Percentiles rank a stretch among this genome's conserved stretches.
These are phyloP conservation scores for Filosporella fistucella DNA, from an alignment of 495 filamentous ascomycete genomes.

Conservation along the genomic window DNA sequence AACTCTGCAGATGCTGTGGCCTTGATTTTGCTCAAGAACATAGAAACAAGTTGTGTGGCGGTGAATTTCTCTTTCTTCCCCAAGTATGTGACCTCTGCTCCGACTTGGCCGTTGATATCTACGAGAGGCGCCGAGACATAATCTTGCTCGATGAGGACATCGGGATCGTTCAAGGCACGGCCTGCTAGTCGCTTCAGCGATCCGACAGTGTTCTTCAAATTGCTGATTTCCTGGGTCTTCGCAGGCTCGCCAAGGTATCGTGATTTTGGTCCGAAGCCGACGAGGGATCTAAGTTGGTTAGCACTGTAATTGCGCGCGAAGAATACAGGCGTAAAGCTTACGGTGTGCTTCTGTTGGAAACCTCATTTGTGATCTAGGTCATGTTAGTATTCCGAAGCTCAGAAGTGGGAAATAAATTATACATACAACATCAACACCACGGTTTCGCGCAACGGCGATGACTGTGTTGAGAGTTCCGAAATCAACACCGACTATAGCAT, in stretches of 20 bases:
- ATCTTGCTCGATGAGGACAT: slow-evolving; percentile 86
- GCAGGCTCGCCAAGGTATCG: slow-evolving; percentile 91
- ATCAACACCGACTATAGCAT: slow-evolving; percentile 65
- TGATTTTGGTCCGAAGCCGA: slow-evolving; percentile 89
- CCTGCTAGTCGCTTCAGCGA: slow-evolving; percentile 90
- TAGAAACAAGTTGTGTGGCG: slow-evolving; percentile 84
- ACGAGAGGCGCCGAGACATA: slow-evolving; percentile 84
- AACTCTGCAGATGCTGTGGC: slow-evolving; percentile 81
- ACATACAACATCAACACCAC: slow-evolving; percentile 99
- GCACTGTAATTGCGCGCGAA: slow-evolving; percentile 19
- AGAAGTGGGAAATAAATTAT: slow-evolving; percentile 5
- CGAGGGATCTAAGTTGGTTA: slow-evolving; percentile 63
- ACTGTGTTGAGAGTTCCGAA: slow-evolving; percentile 96
- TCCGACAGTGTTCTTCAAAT: slow-evolving; percentile 96
- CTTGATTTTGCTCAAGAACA: slow-evolving; percentile 94
- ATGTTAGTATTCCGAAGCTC: slow-evolving; percentile 15
- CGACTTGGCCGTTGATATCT: slow-evolving; percentile 89
- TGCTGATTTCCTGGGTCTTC: slow-evolving; percentile 98
- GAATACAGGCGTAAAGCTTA: slow-evolving; percentile 46
- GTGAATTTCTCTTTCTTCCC: slow-evolving; percentile 93
- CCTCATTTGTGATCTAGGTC: slow-evolving; percentile 91
- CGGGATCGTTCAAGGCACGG: slow-evolving; percentile 76
- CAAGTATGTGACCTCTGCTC: slow-evolving; percentile 89
- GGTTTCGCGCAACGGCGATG: slow-evolving; percentile 93
- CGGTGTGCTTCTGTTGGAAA: slow-evolving; percentile 97